A percentile compares a stretch with the other conserved stretches of the same genome.
Conservation (phyloP, 805 yeast species). For the Hermanozyma aechmeae region DNA sequence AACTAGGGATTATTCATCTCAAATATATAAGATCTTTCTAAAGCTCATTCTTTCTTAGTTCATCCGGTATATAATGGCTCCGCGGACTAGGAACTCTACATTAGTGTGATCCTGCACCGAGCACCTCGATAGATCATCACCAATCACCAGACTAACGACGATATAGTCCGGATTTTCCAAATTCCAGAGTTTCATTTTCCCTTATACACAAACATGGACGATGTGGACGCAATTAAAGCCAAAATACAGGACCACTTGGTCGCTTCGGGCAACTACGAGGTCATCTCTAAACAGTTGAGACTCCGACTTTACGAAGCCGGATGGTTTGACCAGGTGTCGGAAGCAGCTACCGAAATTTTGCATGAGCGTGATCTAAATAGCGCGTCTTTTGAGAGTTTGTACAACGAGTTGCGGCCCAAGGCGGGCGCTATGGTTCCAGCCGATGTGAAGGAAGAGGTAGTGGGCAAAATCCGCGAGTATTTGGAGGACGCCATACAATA, state of each 20-base stretch:
- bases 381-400: conserved; percentile 45
- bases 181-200: no score
- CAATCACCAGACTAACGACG: no score
- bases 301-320: conserved; percentile 66
- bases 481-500: conserved; percentile 36
- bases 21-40: no score
- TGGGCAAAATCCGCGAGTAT: conserved; percentile 50
- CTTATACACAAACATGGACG: neutral
- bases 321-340: conserved; percentile 73
- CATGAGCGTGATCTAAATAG: conserved; percentile 17
- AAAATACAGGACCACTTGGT: conserved; percentile 65
- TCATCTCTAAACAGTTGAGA: conserved; percentile 55
- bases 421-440: conserved; percentile 69
- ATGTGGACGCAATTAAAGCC: conserved; percentile 34
- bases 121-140: no score
- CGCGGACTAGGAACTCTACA: no score
- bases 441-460: conserved; percentile 48
- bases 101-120: no score
- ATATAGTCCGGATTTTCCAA: no score
- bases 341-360: conserved; percentile 42
- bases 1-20: no score
- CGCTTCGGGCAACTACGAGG: conserved; percentile 72
- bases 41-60: no score
- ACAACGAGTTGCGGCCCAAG: conserved; percentile 46
- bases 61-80: no score